phyloP scores from a whole-genome alignment of 108 stramenopile species.

The Nannochloropsis gaditana region DNA sequence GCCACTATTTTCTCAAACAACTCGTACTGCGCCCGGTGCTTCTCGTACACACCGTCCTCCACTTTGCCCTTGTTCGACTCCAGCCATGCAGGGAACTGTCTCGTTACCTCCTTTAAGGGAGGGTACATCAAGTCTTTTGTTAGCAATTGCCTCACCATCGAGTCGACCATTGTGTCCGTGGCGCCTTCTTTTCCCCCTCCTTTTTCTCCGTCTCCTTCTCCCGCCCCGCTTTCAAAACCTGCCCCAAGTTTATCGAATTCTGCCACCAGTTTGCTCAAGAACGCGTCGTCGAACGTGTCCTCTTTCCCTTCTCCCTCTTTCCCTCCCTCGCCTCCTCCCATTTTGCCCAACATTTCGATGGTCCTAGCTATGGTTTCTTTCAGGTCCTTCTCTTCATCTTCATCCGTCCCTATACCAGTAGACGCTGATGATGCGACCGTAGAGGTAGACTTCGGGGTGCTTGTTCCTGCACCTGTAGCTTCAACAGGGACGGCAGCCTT shows the following conservation, averaged over 20 bases:
- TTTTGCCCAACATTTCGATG: slow-evolving; percentile 17
- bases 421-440: neutral
- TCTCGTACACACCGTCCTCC: slow-evolving; percentile 55
- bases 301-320: neutral
- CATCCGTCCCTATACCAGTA: neutral
- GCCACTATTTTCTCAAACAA: slow-evolving; percentile 73
- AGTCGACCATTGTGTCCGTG: slow-evolving; percentile 68
- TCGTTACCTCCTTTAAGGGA: slow-evolving; percentile 67
- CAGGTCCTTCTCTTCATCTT: neutral
- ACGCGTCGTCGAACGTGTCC: slow-evolving; percentile 51
- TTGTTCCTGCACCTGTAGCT: slow-evolving; percentile 1
- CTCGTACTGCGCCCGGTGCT: slow-evolving; percentile 68
- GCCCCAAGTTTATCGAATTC: slow-evolving; percentile 59
- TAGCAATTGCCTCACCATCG: slow-evolving; percentile 76
- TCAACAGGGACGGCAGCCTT: neutral
- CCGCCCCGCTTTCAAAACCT: slow-evolving; percentile 13
- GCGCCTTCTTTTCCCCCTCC: slow-evolving; percentile 14
- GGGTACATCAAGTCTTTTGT: slow-evolving; percentile 85
- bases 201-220: slow-evolving; percentile 51
- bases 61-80: slow-evolving; percentile 58
- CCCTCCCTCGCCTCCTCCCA: neutral
- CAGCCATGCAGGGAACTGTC: slow-evolving; percentile 74
- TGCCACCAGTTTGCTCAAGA: slow-evolving; percentile 61
- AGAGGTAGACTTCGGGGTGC: neutral
- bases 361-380: neutral